Conservation (phyloP, 2,329 filamentous ascomycete species). For the Scortechinia acanthostroma region DNA sequence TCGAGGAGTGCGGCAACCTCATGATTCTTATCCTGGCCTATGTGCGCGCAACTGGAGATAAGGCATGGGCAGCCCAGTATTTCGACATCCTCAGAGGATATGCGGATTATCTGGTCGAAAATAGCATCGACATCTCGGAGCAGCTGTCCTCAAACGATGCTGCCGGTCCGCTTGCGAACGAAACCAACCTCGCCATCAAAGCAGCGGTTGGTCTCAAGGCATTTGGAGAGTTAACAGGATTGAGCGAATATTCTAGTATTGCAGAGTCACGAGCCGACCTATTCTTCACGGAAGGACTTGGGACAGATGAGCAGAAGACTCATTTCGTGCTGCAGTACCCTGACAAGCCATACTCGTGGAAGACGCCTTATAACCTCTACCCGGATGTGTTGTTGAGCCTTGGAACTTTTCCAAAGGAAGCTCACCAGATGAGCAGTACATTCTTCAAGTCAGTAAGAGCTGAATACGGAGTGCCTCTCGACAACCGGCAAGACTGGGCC, state of each 20-base stretch:
- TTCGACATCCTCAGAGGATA: slow-evolving; percentile 20
- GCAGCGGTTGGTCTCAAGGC: slow-evolving; percentile 34
- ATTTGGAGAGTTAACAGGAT: slow-evolving; percentile 25
- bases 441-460: slow-evolving; percentile 25
- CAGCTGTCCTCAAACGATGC: slow-evolving; percentile 33
- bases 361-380: slow-evolving; percentile 29
- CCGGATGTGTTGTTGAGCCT: slow-evolving; percentile 27
- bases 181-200: slow-evolving; percentile 36
- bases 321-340: slow-evolving; percentile 30
- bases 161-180: slow-evolving; percentile 26
- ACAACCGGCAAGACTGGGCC: slow-evolving; percentile 25
- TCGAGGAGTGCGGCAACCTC: slow-evolving; percentile 29
- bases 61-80: slow-evolving; percentile 22
- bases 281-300: slow-evolving; percentile 21
- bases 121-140: slow-evolving; percentile 24
- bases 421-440: slow-evolving; percentile 21
- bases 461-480: slow-evolving; percentile 26
- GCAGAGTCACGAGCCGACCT: slow-evolving; percentile 21
- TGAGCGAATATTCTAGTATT: slow-evolving; percentile 21
- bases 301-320: slow-evolving; percentile 20
- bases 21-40: slow-evolving; percentile 27
- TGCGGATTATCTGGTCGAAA: slow-evolving; percentile 28
- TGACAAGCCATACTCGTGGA: slow-evolving; percentile 18
- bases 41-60: slow-evolving; percentile 24
- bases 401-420: slow-evolving; percentile 20